Conservation (phyloP, 208 protist genomes). For the Blechomonas ayalai region DNA sequence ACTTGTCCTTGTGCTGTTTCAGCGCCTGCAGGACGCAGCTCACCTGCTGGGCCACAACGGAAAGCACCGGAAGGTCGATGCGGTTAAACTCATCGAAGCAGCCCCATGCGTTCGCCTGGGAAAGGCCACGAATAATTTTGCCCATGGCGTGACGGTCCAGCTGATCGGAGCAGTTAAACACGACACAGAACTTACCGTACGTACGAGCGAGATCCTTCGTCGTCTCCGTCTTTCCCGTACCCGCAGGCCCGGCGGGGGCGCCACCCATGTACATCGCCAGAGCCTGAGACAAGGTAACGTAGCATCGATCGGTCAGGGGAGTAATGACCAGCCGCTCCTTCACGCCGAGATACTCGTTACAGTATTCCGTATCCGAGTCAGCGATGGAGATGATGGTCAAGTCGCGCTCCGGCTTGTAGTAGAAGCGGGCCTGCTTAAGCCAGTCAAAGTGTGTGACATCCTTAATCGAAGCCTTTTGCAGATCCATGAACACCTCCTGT, state of each 20-base stretch:
- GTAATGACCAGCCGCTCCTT: constrained; percentile 94
- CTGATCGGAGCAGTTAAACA: constrained; percentile 94
- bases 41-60: constrained; percentile 93
- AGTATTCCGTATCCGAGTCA: constrained; percentile 92
- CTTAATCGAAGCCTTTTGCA: constrained; percentile 84
- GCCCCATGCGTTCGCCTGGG: constrained; percentile 92
- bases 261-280: constrained; percentile 95
- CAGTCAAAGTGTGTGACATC: constrained; percentile 91
- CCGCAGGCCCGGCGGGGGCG: constrained; percentile 94
- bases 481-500: constrained; percentile 91
- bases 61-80: constrained; percentile 92
- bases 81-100: constrained; percentile 95
- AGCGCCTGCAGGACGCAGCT: constrained; percentile 88
- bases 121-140: constrained; percentile 93
- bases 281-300: constrained; percentile 96
- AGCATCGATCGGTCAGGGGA: constrained; percentile 93
- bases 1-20: constrained; percentile 89
- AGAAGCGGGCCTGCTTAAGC: constrained; percentile 93
- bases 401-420: constrained; percentile 88
- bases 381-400: constrained; percentile 91
- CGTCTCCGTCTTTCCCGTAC: constrained; percentile 97
- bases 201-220: constrained; percentile 93
- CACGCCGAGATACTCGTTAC: constrained; percentile 94
- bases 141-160: constrained; percentile 92
- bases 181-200: constrained; percentile 93